These are phyloP conservation scores for Acanthamoeba triangularis DNA, from an alignment of 208 protist species.

Conservation along the genomic window DNA sequence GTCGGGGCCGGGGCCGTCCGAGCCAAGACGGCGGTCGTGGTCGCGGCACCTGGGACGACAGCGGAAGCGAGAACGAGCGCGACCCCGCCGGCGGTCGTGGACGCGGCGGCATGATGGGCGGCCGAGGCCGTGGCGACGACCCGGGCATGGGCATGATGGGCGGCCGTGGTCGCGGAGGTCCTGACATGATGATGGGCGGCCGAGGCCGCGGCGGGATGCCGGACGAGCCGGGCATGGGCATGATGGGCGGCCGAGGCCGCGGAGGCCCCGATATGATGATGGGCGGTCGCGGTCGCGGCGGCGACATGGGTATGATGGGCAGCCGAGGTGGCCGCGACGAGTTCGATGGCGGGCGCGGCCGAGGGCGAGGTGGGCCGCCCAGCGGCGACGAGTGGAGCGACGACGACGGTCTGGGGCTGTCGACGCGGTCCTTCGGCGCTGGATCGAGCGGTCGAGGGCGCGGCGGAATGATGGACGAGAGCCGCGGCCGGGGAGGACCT, in stretches of 20 bases:
- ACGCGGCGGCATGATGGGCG: neutral
- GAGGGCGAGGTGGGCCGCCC: no score
- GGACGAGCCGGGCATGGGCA: neutral
- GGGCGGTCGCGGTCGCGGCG: neutral
- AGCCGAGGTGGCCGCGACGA: neutral
- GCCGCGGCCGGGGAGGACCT: neutral
- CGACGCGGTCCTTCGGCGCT: neutral
- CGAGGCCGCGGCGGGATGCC: no score
- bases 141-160: neutral
- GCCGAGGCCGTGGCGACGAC: neutral
- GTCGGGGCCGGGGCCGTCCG: no score
- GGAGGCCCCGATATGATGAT: neutral
- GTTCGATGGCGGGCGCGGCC: neutral
- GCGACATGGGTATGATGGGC: neutral
- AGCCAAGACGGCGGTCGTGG: neutral
- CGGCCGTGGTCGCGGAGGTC: no score
- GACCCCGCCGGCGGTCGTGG: neutral
- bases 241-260: neutral
- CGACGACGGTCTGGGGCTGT: neutral
- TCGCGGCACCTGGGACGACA: neutral
- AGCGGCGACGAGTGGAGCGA: neutral
- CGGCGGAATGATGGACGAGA: neutral
- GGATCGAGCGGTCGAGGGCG: neutral
- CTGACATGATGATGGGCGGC: neutral
- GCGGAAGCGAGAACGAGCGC: neutral